A percentile compares a stretch with the other conserved stretches of the same genome.
These are phyloP conservation scores for Solanum sejunctum DNA, from an alignment of 257 asterid genomes.

Conservation along the genomic window DNA sequence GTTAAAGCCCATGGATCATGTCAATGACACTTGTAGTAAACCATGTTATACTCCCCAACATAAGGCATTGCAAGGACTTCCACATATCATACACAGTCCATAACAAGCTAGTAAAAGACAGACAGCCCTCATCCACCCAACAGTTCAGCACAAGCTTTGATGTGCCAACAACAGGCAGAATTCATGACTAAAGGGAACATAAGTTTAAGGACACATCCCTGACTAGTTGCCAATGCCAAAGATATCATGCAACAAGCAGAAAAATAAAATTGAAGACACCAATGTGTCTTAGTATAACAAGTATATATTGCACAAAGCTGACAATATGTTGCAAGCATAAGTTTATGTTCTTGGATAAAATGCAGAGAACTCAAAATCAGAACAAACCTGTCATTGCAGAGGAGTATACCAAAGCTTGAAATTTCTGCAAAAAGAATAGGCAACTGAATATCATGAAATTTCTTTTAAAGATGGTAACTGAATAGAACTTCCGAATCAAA, in stretches of 20 bases:
- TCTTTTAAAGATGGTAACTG: not conserved
- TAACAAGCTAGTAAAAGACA: not conserved
- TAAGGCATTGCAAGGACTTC: not conserved
- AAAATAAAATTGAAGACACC: not conserved
- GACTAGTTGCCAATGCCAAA: not conserved
- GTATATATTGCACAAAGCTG: not conserved
- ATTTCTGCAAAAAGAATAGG: constrained; percentile 42
- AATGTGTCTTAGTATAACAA: not conserved
- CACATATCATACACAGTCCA: not conserved
- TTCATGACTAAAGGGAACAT: not conserved
- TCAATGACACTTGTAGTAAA: not conserved
- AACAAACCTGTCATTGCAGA: constrained; percentile 64
- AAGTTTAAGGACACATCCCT: not conserved
- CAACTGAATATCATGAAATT: not conserved
- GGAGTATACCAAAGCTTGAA: constrained; percentile 27
- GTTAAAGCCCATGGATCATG: not conserved
- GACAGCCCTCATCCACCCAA: not conserved
- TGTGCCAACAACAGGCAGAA: not conserved
- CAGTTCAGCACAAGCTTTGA: not conserved
- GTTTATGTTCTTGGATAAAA: not conserved
- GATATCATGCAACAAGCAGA: not conserved
- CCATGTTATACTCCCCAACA: not conserved
- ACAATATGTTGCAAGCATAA: not conserved
- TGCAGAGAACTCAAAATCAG: not conserved
- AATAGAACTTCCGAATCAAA: not conserved